Conservation (phyloP, 23 red algal genomes). For the Cyanidioschyzon merolae region DNA sequence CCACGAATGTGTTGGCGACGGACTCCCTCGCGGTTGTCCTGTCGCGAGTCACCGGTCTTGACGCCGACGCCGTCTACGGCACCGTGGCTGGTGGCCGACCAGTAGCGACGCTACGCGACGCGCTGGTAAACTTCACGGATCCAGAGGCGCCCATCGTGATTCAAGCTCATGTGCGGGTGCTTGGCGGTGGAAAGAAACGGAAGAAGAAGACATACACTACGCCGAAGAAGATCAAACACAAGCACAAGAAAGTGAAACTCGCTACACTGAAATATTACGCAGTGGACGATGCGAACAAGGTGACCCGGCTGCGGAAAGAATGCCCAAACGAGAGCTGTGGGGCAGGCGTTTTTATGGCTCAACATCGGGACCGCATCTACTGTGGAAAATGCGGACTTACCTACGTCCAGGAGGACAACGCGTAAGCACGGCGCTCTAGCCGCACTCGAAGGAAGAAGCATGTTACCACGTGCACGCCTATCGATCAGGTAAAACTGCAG, state of each 20-base stretch:
- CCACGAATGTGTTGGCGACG: not conserved
- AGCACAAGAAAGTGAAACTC: slow-evolving; percentile 84
- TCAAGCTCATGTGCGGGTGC: slow-evolving; percentile 34
- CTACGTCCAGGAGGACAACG: slow-evolving; percentile 33
- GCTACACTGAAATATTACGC: slow-evolving; percentile 92
- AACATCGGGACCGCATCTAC: slow-evolving; percentile 69
- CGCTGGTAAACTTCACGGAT: not conserved
- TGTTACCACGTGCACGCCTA: too few relatives aligned
- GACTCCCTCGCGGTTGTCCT: not conserved
- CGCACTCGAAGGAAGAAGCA: not conserved
- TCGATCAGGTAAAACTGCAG: too few relatives aligned
- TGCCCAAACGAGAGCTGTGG: slow-evolving; percentile 78
- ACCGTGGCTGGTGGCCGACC: not conserved
- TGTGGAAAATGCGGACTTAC: slow-evolving; percentile 95
- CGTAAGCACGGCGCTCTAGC: not conserved
- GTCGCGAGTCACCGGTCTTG: not conserved
- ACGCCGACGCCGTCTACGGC: not conserved
- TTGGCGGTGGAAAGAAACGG: slow-evolving; percentile 96
- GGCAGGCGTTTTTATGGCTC: slow-evolving; percentile 94
- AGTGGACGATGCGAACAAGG: slow-evolving; percentile 56
- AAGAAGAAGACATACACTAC: slow-evolving; percentile 99
- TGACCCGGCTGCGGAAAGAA: slow-evolving; percentile 60
- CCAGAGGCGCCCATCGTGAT: not conserved
- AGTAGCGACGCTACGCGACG: not conserved
- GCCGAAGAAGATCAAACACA: slow-evolving; percentile 99